A percentile compares a stretch with the other conserved stretches of the same genome.
Evolutionary conservation across 305 asterid species (phyloP).

Genomic region (Fraxinus xanthoxyloides): DNA sequence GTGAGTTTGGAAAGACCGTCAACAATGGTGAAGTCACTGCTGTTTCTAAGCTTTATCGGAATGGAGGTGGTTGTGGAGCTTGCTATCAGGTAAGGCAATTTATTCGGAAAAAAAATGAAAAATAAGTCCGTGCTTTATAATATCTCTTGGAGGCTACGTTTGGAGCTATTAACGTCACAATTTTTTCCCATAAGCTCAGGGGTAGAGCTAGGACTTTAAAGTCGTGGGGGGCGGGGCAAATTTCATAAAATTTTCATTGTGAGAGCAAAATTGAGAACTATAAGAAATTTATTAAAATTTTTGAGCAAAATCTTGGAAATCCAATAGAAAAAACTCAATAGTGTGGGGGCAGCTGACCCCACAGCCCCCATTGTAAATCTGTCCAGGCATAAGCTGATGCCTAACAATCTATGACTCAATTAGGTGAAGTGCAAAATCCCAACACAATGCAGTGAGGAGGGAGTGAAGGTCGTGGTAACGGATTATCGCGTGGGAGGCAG

Average conservation of each 20-base stretch:
- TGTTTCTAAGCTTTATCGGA: constrained; percentile 63
- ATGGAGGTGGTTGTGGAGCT: constrained; percentile 79
- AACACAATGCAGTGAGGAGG: constrained; percentile 53
- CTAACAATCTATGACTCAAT: background rate
- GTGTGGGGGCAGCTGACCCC: too few relatives aligned
- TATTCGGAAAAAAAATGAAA: background rate
- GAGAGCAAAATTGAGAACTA: too few relatives aligned
- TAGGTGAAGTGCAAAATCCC: constrained; percentile 66
- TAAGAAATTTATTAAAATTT: too few relatives aligned
- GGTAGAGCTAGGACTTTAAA: too few relatives aligned
- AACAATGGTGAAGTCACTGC: constrained; percentile 63
- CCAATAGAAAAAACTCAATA: too few relatives aligned
- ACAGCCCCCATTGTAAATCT: too few relatives aligned
- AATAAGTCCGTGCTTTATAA: too few relatives aligned
- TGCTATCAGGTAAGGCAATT: constrained; percentile 61
- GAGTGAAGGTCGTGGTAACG: constrained; percentile 56
- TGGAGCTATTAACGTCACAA: background rate
- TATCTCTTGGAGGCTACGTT: too few relatives aligned
- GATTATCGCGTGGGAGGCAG: constrained; percentile 58
- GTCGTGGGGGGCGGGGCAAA: too few relatives aligned
- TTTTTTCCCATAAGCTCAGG: background rate
- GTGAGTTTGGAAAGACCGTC: constrained; percentile 39
- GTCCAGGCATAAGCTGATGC: too few relatives aligned
- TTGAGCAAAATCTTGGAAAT: too few relatives aligned
- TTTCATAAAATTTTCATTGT: too few relatives aligned